Evolutionary conservation across 441 rosid species (phyloP), one percentile per base, ranked within the genome.

Genomic region (Croton setiger): DNA sequence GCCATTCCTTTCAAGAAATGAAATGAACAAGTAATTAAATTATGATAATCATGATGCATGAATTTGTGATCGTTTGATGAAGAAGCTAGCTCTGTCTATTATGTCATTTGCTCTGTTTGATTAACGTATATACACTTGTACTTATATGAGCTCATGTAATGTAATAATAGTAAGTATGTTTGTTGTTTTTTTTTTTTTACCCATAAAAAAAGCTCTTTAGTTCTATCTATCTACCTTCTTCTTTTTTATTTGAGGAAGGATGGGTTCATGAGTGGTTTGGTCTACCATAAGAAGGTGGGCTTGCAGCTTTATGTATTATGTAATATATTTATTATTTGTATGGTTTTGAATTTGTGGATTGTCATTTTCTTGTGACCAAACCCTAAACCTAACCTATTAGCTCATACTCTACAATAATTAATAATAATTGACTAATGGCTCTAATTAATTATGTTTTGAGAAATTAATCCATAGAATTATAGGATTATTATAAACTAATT

Each of bases 1-100:
- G 98, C 98, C 72, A 90, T 90, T 58, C 96, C 96, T 33, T 90
- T 92, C 83, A 92, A 90, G 72, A 82, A 70, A 70, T 60, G 39
- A 5, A 31, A 51, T 41, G 37, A 8, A n/a, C n/a, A n/a, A n/a
- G n/a, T n/a, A n/a, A n/a, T n/a, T 4, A 9, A 3, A 7, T 44
- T 10, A 37, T 44, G 3, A 44, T 44, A 47, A 39, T 36, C 27
- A 15, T 59, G 31, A 53, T 71, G 57, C 64, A 31, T 58, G 10
- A 39, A n/a, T 39, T 56, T 33, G 9, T 45, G 54, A 66, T 43
- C 15, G 62, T 63, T 35, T n/a, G 67, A 37, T 63, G 53, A 55
- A 58, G 33, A 23, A 41, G 21, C 61, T 63, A 74, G 41, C 41
- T 23, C 60, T 23, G 44, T 66, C n/a, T n/a, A n/a, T n/a, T 66